Evolutionary conservation across 495 filamentous ascomycete genomes (phyloP).

Genomic region (Penicillium chermesinum): DNA sequence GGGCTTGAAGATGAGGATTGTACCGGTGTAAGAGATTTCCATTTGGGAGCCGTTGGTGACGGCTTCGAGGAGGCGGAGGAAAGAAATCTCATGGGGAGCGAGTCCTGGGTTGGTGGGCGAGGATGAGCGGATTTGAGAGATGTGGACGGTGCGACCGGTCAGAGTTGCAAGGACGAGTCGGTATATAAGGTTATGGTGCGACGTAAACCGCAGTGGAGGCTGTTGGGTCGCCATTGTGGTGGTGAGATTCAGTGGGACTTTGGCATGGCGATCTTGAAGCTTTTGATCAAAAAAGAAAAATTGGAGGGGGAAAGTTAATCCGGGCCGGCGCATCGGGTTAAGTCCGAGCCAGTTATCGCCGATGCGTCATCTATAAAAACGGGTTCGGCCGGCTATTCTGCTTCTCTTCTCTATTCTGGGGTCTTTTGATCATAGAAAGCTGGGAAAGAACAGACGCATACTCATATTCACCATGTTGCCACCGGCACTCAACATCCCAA

Average conservation of each 20-base stretch:
- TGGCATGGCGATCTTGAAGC: conserved; percentile 12
- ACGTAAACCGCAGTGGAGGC: conserved; percentile 63
- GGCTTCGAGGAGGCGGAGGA: conserved; percentile 88
- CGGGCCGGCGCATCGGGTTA: conserved; percentile 20
- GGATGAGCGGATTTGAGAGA: conserved; percentile 85
- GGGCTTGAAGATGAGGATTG: conserved; percentile 82
- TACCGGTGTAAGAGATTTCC: conserved; percentile 93
- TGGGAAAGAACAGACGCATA: neutral
- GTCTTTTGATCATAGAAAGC: no score
- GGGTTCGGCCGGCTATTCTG: no score
- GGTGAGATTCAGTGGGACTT: conserved; percentile 8
- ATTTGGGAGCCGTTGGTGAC: conserved; percentile 93
- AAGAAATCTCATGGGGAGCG: conserved; percentile 85
- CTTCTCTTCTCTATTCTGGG: no score
- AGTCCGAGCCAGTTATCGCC: conserved; percentile 25
- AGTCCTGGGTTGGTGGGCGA: conserved; percentile 84
- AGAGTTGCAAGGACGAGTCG: conserved; percentile 88
- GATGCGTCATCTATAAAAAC: no score
- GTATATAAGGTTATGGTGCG: conserved; percentile 74
- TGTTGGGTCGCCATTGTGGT: conserved; percentile 42
- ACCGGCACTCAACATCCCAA: conserved; percentile 67
- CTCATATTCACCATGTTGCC: conserved; percentile 29
- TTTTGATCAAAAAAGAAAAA: conserved; percentile 31
- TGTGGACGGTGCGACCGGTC: conserved; percentile 80
- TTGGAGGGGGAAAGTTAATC: conserved; percentile 23